A percentile compares a stretch with the other conserved stretches of the same genome.
Conservation (phyloP, 2,329 filamentous ascomycete species). For the Pseudogymnoascus sp. region DNA sequence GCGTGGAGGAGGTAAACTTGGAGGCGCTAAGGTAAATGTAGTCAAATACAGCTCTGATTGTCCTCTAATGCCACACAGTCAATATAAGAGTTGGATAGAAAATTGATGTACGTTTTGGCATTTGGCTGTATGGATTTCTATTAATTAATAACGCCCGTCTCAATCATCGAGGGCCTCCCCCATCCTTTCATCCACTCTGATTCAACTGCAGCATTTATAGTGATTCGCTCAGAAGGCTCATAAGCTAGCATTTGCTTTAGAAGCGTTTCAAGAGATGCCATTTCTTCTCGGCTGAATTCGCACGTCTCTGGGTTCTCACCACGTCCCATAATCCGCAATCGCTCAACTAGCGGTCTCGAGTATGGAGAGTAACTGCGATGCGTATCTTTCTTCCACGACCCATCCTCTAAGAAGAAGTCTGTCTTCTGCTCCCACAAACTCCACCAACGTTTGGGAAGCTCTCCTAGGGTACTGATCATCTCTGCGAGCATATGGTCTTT, state of each 20-base stretch:
- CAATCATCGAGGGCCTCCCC: not conserved
- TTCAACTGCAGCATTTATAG: not conserved
- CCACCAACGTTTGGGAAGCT: not conserved
- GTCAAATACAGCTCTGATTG: too few relatives aligned
- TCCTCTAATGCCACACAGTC: too few relatives aligned
- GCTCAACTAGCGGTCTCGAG: not conserved
- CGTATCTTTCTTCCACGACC: not conserved
- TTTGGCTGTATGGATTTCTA: too few relatives aligned
- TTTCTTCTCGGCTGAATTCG: not conserved
- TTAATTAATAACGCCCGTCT: not conserved
- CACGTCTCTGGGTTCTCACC: not conserved
- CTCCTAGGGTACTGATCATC: not conserved
- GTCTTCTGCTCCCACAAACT: not conserved
- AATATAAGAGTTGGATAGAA: too few relatives aligned
- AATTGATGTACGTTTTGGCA: too few relatives aligned
- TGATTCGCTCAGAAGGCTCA: not conserved
- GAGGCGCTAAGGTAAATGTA: too few relatives aligned
- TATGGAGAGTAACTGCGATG: not conserved
- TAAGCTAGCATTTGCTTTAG: not conserved
- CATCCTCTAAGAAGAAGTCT: not conserved
- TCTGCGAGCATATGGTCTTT: conserved; percentile 66
- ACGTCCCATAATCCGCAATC: not conserved
- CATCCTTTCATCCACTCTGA: not conserved
- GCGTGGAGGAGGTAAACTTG: too few relatives aligned
- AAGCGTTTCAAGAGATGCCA: not conserved